phyloP scores from a whole-genome alignment of 768 basidiomycete genomes.

The Suillus variegatus region DNA sequence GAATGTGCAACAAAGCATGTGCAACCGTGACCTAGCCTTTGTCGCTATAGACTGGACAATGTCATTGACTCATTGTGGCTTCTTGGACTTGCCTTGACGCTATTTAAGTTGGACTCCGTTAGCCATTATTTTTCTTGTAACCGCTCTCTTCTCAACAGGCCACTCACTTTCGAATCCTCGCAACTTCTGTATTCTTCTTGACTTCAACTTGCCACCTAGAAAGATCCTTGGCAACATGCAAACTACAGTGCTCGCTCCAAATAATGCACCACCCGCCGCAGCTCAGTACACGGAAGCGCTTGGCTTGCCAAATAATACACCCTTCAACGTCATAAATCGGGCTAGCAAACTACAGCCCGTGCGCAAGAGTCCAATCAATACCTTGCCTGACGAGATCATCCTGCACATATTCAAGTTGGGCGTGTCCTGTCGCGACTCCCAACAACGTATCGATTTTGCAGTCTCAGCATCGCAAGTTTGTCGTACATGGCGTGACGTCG shows the following conservation, averaged over 20 bases:
- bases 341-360: not conserved
- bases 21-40: not conserved
- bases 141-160: not conserved
- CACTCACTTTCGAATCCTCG: not conserved
- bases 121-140: not conserved
- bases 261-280: not conserved
- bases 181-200: no score
- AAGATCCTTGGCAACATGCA: not conserved
- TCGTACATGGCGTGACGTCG: slow-evolving; percentile 40
- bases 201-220: not conserved
- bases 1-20: not conserved
- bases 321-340: not conserved
- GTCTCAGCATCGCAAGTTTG: slow-evolving; percentile 46
- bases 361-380: not conserved
- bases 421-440: not conserved
- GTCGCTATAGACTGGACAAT: not conserved
- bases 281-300: not conserved
- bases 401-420: slow-evolving; percentile 12
- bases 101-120: not conserved
- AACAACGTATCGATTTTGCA: slow-evolving; percentile 3
- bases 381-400: slow-evolving; percentile 10
- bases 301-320: not conserved
- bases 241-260: not conserved
- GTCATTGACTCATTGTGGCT: not conserved
- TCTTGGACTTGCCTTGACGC: not conserved